A percentile compares a stretch with the other conserved stretches of the same genome.
These are phyloP conservation scores for Lactarius psammicola DNA, from an alignment of 768 basidiomycete genomes.

Conservation along the genomic window DNA sequence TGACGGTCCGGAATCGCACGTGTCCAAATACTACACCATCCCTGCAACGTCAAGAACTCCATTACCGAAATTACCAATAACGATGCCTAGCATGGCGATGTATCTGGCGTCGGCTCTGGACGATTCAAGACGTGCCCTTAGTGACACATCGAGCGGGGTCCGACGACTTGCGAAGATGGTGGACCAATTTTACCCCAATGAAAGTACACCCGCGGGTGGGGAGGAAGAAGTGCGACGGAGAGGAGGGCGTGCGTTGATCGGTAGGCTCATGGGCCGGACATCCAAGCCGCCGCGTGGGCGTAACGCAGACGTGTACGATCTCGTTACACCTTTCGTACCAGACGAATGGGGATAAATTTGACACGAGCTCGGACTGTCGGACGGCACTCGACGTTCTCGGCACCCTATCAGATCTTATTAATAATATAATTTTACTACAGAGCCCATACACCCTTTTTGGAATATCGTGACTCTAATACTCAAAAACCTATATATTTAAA, in stretches of 20 bases:
- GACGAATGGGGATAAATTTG: conserved; percentile 66
- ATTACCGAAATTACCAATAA: conserved; percentile 69
- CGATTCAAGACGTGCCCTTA: conserved; percentile 58
- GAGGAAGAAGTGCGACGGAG: conserved; percentile 48
- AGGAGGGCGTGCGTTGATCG: conserved; percentile 40
- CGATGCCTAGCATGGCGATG: conserved; percentile 70
- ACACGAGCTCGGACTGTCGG: background rate
- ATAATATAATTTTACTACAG: background rate
- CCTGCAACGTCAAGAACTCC: conserved; percentile 59
- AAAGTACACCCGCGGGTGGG: conserved; percentile 35
- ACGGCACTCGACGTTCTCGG: background rate
- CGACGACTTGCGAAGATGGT: conserved; percentile 71
- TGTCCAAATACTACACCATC: conserved; percentile 71
- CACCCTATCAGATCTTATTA: background rate
- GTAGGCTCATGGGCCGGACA: conserved; percentile 54
- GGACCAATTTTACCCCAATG: conserved; percentile 60
- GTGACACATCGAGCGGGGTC: conserved; percentile 59
- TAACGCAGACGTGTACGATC: conserved; percentile 78
- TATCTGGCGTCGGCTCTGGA: conserved; percentile 72
- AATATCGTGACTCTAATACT: no score
- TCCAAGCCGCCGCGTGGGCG: conserved; percentile 49
- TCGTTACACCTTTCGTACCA: conserved; percentile 78
- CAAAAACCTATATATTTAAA: no score
- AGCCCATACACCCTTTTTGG: no score
- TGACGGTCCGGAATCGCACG: conserved; percentile 57